phyloP scores from a whole-genome alignment of 306 rosid species.

The Crataegus laevigata region DNA sequence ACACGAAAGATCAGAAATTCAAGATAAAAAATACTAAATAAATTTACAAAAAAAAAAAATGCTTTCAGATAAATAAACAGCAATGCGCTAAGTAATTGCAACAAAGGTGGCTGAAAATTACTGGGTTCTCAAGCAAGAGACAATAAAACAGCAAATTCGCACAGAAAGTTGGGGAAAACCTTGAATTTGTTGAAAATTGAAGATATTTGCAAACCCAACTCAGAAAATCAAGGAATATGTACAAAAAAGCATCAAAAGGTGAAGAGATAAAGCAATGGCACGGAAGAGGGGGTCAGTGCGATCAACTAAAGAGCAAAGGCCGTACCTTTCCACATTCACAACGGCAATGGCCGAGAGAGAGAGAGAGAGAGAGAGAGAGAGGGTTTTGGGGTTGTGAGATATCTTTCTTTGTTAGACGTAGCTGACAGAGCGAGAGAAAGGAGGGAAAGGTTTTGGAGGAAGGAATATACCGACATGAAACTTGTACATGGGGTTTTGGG shows the following conservation, averaged over 20 bases:
- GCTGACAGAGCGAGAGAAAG: not conserved
- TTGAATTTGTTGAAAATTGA: not conserved
- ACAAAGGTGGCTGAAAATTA: not conserved
- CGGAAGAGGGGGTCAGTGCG: not conserved
- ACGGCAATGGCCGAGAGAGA: not conserved
- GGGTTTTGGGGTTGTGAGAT: not conserved
- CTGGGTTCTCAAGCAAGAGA: not conserved
- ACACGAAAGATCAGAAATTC: not conserved
- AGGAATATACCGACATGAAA: not conserved
- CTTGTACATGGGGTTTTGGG: not conserved
- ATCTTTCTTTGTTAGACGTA: too few relatives aligned
- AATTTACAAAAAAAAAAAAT: not conserved
- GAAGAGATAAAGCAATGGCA: not conserved
- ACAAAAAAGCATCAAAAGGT: not conserved
- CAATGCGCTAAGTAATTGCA: constrained; percentile 13
- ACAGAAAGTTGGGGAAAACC: not conserved
- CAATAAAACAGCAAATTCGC: not conserved
- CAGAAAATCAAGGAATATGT: not conserved
- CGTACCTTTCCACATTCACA: not conserved
- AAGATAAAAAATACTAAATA: not conserved
- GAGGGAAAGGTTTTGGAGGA: not conserved
- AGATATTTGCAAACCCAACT: not conserved
- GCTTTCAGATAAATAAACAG: not conserved
- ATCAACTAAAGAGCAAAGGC: not conserved
- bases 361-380: not conserved